These are phyloP conservation scores for Spinellus fusiger DNA, from an alignment of 192 early-diverging fungal genomes.

Conservation along the genomic window DNA sequence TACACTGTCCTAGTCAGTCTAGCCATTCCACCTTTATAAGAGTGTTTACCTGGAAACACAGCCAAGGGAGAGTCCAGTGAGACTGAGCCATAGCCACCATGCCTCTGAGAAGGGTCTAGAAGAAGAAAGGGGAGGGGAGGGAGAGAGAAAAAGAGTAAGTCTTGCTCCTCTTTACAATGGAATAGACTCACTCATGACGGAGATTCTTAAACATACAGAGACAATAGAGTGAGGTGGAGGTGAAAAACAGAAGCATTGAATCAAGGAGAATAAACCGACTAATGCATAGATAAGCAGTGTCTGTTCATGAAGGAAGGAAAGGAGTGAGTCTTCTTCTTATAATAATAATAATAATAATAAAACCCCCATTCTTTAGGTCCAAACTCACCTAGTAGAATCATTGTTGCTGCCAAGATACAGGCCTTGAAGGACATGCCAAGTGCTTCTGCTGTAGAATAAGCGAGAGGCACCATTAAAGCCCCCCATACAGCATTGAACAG, in stretches of 20 bases:
- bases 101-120: conserved; percentile 70
- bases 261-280: conserved; percentile 91
- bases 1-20: conserved; percentile 37
- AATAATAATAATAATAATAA: background rate
- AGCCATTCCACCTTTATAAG: background rate
- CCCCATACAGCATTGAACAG: conserved; percentile 86
- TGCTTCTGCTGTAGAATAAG: conserved; percentile 82
- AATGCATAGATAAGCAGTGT: conserved; percentile 70
- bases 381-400: conserved; percentile 70
- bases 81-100: conserved; percentile 87
- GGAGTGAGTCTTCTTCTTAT: background rate
- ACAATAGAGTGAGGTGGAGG: conserved; percentile 57
- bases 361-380: background rate
- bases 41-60: conserved; percentile 47
- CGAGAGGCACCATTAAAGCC: conserved; percentile 80
- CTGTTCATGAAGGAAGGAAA: conserved; percentile 22
- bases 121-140: too few species aligned
- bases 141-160: background rate
- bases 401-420: conserved; percentile 61
- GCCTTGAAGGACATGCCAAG: conserved; percentile 65
- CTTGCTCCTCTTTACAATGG: background rate
- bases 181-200: conserved; percentile 1
- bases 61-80: conserved; percentile 86
- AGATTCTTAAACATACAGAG: conserved; percentile 53
- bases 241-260: conserved; percentile 92